Conservation (phyloP, 306 rosid genomes). For the Luffa aegyptiaca region DNA sequence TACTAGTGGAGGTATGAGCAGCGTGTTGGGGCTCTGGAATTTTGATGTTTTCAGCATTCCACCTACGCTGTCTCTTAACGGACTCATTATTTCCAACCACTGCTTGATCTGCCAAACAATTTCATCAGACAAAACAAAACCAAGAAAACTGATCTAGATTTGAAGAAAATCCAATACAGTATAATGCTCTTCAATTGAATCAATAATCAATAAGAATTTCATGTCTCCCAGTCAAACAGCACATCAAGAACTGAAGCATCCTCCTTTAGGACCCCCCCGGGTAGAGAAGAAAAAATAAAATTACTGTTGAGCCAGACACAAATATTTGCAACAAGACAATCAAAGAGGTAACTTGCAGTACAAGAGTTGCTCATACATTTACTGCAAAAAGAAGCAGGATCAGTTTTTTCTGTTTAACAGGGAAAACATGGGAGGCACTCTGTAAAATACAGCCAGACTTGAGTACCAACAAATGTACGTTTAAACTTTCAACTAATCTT, state of each 20-base stretch:
- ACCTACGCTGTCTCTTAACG: slow-evolving; percentile 80
- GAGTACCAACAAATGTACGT: not conserved
- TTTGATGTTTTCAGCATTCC: slow-evolving; percentile 62
- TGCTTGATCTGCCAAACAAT: slow-evolving; percentile 41
- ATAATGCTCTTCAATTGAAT: not conserved
- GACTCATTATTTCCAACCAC: slow-evolving; percentile 60
- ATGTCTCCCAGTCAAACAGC: not conserved
- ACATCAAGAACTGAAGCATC: not conserved
- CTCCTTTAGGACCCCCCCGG: not conserved
- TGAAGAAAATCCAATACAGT: not conserved
- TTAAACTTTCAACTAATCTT: not conserved
- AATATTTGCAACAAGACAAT: not conserved
- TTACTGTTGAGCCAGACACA: not conserved
- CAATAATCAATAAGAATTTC: not conserved
- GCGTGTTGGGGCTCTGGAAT: slow-evolving; percentile 47
- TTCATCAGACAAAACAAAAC: slow-evolving; percentile 6
- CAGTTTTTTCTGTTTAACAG: not conserved
- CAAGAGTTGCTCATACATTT: not conserved
- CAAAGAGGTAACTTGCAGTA: not conserved
- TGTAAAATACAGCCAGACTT: not conserved
- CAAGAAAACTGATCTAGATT: no score
- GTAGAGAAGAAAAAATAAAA: not conserved
- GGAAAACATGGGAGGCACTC: not conserved
- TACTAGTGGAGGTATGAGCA: slow-evolving; percentile 32
- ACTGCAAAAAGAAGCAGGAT: not conserved